Conservation (phyloP, 176 grass and related monocot species). For the Chrysopogon serrulatus region DNA sequence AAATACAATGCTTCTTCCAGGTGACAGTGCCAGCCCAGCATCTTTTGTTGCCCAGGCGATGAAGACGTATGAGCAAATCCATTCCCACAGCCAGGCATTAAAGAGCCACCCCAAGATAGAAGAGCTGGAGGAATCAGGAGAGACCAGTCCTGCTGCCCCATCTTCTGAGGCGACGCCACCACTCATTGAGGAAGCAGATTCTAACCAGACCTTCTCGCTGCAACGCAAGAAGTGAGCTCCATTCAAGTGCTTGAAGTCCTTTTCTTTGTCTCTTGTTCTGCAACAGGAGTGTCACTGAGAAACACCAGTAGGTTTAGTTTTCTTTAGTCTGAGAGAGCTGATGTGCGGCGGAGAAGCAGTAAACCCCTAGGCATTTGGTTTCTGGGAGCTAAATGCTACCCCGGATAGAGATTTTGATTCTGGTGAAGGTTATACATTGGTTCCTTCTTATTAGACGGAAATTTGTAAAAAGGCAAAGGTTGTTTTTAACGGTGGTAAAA, state of each 20-base stretch:
- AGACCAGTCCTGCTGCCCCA: background rate
- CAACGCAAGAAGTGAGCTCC: slow-evolving; percentile 17
- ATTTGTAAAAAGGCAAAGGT: background rate
- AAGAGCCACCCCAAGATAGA: background rate
- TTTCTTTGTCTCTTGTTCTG: slow-evolving; percentile 9
- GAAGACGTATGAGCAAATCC: slow-evolving; percentile 60
- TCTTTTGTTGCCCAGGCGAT: slow-evolving; percentile 75
- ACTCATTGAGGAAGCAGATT: background rate
- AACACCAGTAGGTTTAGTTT: slow-evolving; percentile 17
- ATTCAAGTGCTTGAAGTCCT: background rate
- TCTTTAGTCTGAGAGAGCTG: background rate
- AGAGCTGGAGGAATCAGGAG: slow-evolving; percentile 23
- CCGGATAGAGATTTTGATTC: slow-evolving; percentile 10
- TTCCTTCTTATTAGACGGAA: background rate
- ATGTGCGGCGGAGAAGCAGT: background rate
- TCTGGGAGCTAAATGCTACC: background rate
- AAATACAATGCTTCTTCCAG: slow-evolving; percentile 72
- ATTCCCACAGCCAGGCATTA: slow-evolving; percentile 6
- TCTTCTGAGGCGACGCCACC: slow-evolving; percentile 19
- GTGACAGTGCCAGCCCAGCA: slow-evolving; percentile 45
- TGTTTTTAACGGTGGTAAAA: background rate
- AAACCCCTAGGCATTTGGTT: slow-evolving; percentile 12
- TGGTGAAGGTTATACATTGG: background rate
- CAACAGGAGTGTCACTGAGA: background rate
- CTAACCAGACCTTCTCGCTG: slow-evolving; percentile 11